Percentiles rank a stretch among this genome's conserved stretches.
These are phyloP conservation scores for Volvox africanus DNA, from an alignment of 139 green algal genomes.

Conservation along the genomic window DNA sequence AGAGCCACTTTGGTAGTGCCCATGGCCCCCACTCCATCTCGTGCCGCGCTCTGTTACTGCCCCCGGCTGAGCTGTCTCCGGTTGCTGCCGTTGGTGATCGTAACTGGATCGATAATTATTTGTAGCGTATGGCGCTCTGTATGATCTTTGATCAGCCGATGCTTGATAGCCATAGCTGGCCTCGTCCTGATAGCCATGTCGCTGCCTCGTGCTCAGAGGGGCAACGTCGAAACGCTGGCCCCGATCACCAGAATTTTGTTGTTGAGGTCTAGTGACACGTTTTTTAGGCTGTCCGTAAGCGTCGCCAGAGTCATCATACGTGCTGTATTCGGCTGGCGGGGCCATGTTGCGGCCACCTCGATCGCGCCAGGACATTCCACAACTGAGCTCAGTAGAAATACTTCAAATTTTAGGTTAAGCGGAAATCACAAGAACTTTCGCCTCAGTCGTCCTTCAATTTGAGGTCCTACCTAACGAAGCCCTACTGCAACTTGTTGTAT, in stretches of 20 bases:
- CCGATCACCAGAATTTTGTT: neutral
- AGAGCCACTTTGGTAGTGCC: neutral
- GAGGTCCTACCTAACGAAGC: too few relatives aligned
- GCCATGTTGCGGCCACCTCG: conserved; percentile 15
- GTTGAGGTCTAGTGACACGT: neutral
- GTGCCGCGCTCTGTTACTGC: neutral
- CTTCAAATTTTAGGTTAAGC: too few relatives aligned
- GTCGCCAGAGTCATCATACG: conserved; percentile 26
- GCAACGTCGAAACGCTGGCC: neutral
- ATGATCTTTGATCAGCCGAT: neutral
- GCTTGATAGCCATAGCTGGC: neutral
- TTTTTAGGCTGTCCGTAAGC: neutral
- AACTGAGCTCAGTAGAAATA: neutral
- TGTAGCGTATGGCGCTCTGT: neutral
- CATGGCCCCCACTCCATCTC: neutral
- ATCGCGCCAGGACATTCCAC: conserved; percentile 6
- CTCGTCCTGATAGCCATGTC: neutral
- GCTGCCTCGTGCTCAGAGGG: neutral
- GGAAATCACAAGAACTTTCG: too few relatives aligned
- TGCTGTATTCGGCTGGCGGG: neutral
- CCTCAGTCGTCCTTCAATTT: too few relatives aligned
- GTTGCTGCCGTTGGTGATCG: neutral
- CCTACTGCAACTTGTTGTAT: too few relatives aligned
- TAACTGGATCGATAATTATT: neutral
- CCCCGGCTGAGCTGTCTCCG: neutral